These are phyloP conservation scores for Aspergillus conjunctus DNA, from an alignment of 495 filamentous ascomycete species.

Conservation along the genomic window DNA sequence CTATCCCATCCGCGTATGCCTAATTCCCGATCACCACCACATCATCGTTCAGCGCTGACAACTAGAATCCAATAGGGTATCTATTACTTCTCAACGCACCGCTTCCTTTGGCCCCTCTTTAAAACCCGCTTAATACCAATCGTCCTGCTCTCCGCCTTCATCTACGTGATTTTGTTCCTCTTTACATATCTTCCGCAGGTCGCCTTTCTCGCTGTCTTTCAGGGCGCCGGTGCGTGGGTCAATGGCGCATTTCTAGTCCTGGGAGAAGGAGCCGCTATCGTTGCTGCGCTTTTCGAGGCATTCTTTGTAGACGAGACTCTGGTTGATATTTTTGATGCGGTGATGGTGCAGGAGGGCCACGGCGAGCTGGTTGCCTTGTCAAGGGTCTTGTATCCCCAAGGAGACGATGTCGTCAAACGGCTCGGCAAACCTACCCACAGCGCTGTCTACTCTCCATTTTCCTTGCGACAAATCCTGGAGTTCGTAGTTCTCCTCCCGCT, in stretches of 20 bases:
- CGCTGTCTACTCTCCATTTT: constrained; percentile 67
- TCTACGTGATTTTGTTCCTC: constrained; percentile 63
- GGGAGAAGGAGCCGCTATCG: constrained; percentile 64
- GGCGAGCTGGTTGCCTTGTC: constrained; percentile 57
- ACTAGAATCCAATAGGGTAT: constrained; percentile 50
- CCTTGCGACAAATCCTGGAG: constrained; percentile 74
- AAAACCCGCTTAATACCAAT: constrained; percentile 60
- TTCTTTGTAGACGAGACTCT: constrained; percentile 70
- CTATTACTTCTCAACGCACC: constrained; percentile 60
- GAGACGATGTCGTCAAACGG: constrained; percentile 52
- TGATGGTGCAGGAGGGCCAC: constrained; percentile 61
- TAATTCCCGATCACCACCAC: constrained; percentile 3
- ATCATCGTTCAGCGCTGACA: neutral
- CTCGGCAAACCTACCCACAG: constrained; percentile 61
- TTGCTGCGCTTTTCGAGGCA: constrained; percentile 64
- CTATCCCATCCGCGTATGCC: constrained; percentile 56
- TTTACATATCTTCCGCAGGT: constrained; percentile 64
- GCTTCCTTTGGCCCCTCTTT: constrained; percentile 65
- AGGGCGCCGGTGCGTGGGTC: constrained; percentile 60
- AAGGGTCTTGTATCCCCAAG: constrained; percentile 56
- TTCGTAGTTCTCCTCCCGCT: constrained; percentile 70
- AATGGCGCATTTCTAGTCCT: constrained; percentile 66
- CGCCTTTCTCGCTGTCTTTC: constrained; percentile 65
- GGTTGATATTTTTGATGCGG: constrained; percentile 68
- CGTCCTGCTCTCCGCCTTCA: constrained; percentile 59